phyloP scores from a whole-genome alignment of 1,284 basidiomycete genomes.

The Flammula alnicola region DNA sequence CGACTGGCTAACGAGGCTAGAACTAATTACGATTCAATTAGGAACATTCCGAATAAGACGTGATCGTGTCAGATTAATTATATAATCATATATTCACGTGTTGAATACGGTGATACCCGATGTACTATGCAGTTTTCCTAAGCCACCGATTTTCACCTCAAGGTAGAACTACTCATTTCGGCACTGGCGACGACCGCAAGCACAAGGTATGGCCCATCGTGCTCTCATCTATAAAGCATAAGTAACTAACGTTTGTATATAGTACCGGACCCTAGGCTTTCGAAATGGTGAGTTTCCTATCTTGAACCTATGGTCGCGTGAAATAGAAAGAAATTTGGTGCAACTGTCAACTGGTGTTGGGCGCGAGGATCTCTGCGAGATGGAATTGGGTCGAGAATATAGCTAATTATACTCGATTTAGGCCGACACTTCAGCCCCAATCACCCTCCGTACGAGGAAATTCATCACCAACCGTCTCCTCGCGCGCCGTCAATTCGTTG shows the following conservation, averaged over 20 bases:
- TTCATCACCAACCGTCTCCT: conserved; percentile 99
- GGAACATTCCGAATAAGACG: no score
- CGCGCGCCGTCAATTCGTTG: conserved; percentile 89
- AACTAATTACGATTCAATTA: no score
- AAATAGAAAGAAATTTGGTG: conserved; percentile 1
- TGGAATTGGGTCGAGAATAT: neutral
- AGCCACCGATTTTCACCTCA: conserved; percentile 33
- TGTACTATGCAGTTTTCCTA: conserved; percentile 41
- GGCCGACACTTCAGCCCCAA: conserved; percentile 87
- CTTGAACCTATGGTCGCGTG: conserved; percentile 16
- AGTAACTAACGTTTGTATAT: conserved; percentile 5
- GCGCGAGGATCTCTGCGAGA: neutral
- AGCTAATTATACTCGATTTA: conserved; percentile 31
- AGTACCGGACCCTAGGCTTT: conserved; percentile 25
- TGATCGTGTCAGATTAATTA: no score
- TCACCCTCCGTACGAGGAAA: conserved; percentile 98
- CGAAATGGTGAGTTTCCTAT: conserved; percentile 38
- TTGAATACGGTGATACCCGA: conserved; percentile 38
- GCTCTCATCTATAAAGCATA: neutral
- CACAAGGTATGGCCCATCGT: conserved; percentile 33
- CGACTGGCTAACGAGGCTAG: no score
- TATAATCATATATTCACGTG: conserved; percentile 19
- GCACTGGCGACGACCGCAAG: conserved; percentile 42
- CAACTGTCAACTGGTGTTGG: neutral
- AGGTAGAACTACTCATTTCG: conserved; percentile 27